phyloP scores from a whole-genome alignment of 805 yeast genomes.

The Grigorovia humatica region DNA sequence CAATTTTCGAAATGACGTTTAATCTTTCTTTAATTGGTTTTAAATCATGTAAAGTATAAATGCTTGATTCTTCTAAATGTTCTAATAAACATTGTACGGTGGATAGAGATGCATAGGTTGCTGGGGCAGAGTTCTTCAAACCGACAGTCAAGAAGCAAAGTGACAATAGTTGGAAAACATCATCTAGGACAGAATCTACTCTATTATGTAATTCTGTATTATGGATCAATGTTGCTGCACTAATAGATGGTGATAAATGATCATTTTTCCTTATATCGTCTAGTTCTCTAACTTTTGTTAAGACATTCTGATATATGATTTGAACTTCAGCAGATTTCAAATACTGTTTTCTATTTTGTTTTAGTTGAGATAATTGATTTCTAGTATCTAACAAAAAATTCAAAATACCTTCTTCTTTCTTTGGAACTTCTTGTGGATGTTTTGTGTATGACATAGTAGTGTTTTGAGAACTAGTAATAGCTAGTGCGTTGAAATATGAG shows the following conservation, averaged over 20 bases:
- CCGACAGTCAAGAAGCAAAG: constrained; percentile 90
- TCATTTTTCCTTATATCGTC: constrained; percentile 41
- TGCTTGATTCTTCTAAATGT: constrained; percentile 71
- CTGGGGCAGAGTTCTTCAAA: constrained; percentile 80
- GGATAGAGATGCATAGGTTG: constrained; percentile 80
- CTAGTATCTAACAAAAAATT: constrained; percentile 35
- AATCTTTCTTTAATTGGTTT: constrained; percentile 67
- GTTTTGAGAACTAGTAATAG: too few relatives aligned
- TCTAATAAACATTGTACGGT: constrained; percentile 78
- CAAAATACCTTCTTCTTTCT: constrained; percentile 30
- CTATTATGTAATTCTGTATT: constrained; percentile 28
- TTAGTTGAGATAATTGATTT: constrained; percentile 35
- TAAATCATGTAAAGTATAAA: constrained; percentile 77
- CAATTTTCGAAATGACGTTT: constrained; percentile 55
- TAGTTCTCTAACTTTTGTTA: constrained; percentile 43
- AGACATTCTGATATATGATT: constrained; percentile 46
- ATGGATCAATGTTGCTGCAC: constrained; percentile 21
- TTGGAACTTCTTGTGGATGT: constrained; percentile 23
- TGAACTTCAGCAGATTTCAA: constrained; percentile 62
- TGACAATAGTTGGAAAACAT: constrained; percentile 78
- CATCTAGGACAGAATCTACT: constrained; percentile 74
- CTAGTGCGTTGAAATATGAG: too few relatives aligned
- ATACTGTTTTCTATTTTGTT: constrained; percentile 55
- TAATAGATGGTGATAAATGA: constrained; percentile 9
- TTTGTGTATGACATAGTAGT: neutral